These are phyloP conservation scores for Pseudocercospora eumusae DNA, from an alignment of 2,329 filamentous ascomycete species.

Conservation along the genomic window DNA sequence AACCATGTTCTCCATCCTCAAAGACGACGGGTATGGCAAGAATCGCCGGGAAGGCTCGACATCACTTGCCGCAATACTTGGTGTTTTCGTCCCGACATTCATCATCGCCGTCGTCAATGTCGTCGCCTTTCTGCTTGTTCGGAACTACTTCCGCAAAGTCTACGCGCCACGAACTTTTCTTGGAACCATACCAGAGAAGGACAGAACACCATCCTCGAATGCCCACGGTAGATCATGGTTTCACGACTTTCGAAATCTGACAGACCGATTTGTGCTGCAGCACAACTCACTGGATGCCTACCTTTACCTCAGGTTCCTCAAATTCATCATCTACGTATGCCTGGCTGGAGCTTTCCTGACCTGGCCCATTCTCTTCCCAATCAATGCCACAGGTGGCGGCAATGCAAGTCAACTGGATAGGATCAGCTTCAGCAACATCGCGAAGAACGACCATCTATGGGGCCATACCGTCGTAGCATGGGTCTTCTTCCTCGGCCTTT, in stretches of 20 bases:
- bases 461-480: conserved; percentile 48
- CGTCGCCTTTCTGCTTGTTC: conserved; percentile 34
- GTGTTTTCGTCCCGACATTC: conserved; percentile 39
- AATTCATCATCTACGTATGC: conserved; percentile 46
- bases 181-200: conserved; percentile 37
- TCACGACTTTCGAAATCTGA: conserved; percentile 46
- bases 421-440: conserved; percentile 45
- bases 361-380: conserved; percentile 51
- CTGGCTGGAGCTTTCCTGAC: conserved; percentile 48
- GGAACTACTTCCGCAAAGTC: conserved; percentile 37
- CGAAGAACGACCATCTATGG: conserved; percentile 46
- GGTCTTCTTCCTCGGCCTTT: conserved; percentile 45
- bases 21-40: conserved; percentile 29
- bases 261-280: conserved; percentile 50
- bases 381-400: conserved; percentile 47
- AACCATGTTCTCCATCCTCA: conserved; percentile 21
- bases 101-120: conserved; percentile 36
- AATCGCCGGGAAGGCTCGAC: conserved; percentile 34
- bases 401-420: conserved; percentile 37
- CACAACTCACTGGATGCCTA: conserved; percentile 54
- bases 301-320: conserved; percentile 52
- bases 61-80: conserved; percentile 37
- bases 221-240: conserved; percentile 49
- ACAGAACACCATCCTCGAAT: conserved; percentile 35
- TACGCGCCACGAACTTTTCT: conserved; percentile 41